These are phyloP conservation scores for Lactarius akahatsu DNA, from an alignment of 768 basidiomycete genomes.

Conservation along the genomic window DNA sequence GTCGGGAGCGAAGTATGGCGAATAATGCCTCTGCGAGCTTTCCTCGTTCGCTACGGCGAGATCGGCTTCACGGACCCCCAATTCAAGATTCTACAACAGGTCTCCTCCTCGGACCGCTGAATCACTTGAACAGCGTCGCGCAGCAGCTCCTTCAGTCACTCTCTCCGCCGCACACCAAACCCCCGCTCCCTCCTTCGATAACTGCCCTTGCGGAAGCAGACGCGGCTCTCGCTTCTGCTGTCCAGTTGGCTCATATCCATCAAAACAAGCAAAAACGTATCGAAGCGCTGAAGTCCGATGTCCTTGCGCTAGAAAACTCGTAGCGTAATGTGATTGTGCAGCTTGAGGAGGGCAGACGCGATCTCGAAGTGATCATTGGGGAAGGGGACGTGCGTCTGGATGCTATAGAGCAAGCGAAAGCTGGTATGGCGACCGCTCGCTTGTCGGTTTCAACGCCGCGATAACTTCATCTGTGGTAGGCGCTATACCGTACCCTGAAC, in stretches of 20 bases:
- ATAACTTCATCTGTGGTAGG: too few relatives aligned
- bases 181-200: conserved; percentile 57
- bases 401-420: conserved; percentile 68
- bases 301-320: conserved; percentile 60
- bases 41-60: background rate
- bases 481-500: too few relatives aligned
- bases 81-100: conserved; percentile 53
- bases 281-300: conserved; percentile 67
- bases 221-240: conserved; percentile 58
- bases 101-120: conserved; percentile 61
- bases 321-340: conserved; percentile 68
- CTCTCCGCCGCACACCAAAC: conserved; percentile 62
- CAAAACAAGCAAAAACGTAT: conserved; percentile 76
- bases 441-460: background rate
- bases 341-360: conserved; percentile 63
- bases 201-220: conserved; percentile 63
- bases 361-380: conserved; percentile 65
- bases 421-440: conserved; percentile 47
- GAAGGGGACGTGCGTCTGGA: conserved; percentile 74
- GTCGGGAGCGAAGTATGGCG: background rate
- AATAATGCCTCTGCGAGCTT: background rate
- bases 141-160: conserved; percentile 71
- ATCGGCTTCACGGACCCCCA: background rate
- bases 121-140: conserved; percentile 60
- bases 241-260: conserved; percentile 65